These are phyloP conservation scores for Chytriomyces hyalinus DNA, from an alignment of 192 early-diverging fungal genomes.

Conservation along the genomic window DNA sequence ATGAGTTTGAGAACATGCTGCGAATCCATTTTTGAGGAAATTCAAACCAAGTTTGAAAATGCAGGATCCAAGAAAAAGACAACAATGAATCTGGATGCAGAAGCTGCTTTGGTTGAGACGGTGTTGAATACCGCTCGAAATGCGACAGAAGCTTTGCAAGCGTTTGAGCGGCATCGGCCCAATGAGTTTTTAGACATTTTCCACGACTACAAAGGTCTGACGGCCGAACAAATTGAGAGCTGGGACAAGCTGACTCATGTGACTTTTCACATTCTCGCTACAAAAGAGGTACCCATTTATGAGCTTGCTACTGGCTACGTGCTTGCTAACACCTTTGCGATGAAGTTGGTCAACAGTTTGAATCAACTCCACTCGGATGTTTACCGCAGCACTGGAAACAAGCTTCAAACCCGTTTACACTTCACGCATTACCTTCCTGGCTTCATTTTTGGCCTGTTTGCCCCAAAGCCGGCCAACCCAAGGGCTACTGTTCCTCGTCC, in stretches of 20 bases:
- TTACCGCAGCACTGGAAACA: conserved; percentile 1
- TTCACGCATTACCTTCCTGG: conserved; percentile 20
- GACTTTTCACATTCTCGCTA: conserved; percentile 16
- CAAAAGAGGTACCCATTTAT: conserved; percentile 4
- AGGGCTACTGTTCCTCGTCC: not conserved
- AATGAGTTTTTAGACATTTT: conserved; percentile 4
- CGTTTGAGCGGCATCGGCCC: conserved; percentile 7
- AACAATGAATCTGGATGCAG: not conserved
- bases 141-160: not conserved
- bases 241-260: conserved; percentile 23
- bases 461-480: not conserved
- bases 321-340: not conserved
- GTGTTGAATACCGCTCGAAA: not conserved
- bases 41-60: conserved; percentile 7
- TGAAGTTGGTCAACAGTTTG: conserved; percentile 13
- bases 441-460: not conserved
- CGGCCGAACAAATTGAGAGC: not conserved
- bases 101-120: not conserved
- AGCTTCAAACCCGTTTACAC: conserved; percentile 2
- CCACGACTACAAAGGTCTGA: not conserved
- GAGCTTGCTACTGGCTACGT: not conserved
- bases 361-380: conserved; percentile 8
- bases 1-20: not conserved
- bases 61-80: not conserved
- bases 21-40: conserved; percentile 5